Evolutionary conservation across 768 basidiomycete species (phyloP).

Genomic region (Cystobasidium ongulense): DNA sequence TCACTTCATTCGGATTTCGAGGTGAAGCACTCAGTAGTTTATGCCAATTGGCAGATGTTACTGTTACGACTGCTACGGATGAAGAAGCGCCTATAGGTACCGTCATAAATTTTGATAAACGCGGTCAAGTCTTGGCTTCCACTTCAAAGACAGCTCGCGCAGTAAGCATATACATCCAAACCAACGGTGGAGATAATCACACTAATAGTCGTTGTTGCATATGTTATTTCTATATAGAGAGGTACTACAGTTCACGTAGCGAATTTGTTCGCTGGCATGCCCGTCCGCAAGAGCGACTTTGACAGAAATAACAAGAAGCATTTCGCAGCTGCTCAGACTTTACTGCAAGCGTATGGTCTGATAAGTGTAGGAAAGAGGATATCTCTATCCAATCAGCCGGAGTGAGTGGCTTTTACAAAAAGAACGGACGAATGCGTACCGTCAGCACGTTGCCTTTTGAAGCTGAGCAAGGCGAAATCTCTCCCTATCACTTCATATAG

Average conservation of each 20-base stretch:
- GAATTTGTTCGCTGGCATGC: constrained; percentile 67
- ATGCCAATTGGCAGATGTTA: constrained; percentile 56
- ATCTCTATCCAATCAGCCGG: constrained; percentile 58
- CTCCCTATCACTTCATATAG: background rate
- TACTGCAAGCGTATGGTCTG: constrained; percentile 81
- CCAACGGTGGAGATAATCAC: background rate
- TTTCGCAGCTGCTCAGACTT: constrained; percentile 69
- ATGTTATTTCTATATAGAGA: constrained; percentile 50
- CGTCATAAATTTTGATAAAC: constrained; percentile 50
- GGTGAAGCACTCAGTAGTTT: constrained; percentile 93
- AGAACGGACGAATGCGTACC: no score
- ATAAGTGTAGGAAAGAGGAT: constrained; percentile 64
- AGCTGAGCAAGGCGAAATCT: no score
- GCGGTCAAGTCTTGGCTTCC: constrained; percentile 19
- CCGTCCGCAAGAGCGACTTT: constrained; percentile 85
- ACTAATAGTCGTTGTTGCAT: background rate
- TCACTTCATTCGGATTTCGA: constrained; percentile 84
- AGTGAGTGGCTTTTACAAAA: no score
- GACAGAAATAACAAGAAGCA: constrained; percentile 82
- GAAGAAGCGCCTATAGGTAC: constrained; percentile 69
- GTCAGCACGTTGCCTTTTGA: no score
- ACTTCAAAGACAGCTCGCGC: constrained; percentile 25
- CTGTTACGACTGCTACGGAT: constrained; percentile 64
- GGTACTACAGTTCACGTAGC: constrained; percentile 74
- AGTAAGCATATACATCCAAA: background rate